phyloP scores from a whole-genome alignment of 192 early-diverging fungal genomes.

The Coemansia sp. region DNA sequence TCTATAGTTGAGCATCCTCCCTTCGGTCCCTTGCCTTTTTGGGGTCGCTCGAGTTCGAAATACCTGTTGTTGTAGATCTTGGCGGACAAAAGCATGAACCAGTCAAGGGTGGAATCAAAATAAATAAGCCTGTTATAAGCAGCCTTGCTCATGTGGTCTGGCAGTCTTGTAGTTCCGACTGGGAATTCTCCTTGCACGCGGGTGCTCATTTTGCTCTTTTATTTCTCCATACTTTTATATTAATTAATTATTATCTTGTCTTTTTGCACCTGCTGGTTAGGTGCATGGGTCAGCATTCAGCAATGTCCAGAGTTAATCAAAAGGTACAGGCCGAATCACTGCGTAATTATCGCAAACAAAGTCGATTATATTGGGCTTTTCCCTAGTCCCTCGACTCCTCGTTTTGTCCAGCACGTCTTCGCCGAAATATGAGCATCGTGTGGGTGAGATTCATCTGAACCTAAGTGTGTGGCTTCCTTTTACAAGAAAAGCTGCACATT shows the following conservation, averaged over 20 bases:
- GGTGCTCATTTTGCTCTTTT: not conserved
- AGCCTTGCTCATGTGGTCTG: not conserved
- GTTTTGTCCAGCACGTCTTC: not conserved
- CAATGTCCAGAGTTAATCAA: conserved; percentile 1
- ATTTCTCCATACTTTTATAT: not conserved
- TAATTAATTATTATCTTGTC: not conserved
- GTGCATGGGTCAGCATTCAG: not conserved
- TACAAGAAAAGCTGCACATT: not conserved
- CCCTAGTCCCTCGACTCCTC: not conserved
- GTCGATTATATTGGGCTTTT: not conserved
- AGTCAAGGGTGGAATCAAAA: not conserved
- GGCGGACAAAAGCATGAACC: not conserved
- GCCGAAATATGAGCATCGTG: not conserved
- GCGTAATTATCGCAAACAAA: conserved; percentile 1
- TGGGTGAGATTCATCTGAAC: not conserved
- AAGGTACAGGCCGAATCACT: not conserved
- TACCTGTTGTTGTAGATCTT: conserved; percentile 1
- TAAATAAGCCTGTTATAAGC: not conserved
- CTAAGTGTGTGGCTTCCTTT: not conserved
- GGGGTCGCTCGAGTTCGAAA: not conserved
- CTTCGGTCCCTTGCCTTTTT: not conserved
- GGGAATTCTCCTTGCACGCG: too few species aligned
- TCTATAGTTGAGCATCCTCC: not conserved
- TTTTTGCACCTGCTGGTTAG: conserved; percentile 5
- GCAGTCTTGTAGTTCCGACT: too few species aligned